phyloP scores from a whole-genome alignment of 2,329 filamentous ascomycete genomes.

The Ramularia collo-cygni region DNA sequence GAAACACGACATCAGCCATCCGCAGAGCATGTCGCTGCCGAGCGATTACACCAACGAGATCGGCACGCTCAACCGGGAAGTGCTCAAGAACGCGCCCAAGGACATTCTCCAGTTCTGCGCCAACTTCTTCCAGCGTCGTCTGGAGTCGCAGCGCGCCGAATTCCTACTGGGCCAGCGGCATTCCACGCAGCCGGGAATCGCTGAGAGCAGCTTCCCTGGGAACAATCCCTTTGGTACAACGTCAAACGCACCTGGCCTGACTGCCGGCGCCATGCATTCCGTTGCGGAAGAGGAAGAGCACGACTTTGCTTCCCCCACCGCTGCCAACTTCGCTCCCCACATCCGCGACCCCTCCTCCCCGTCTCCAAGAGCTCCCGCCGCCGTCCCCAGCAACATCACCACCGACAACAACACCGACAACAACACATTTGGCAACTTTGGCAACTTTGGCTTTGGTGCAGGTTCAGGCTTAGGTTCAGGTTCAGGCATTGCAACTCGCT shows the following conservation, averaged over 20 bases:
- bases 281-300: constrained; percentile 78
- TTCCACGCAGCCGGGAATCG: constrained; percentile 51
- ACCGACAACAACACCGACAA: constrained; percentile 18
- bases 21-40: constrained; percentile 34
- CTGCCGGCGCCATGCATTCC: constrained; percentile 47
- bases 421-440: constrained; percentile 37
- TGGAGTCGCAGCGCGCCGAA: constrained; percentile 57
- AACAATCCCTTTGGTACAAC: constrained; percentile 65
- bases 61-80: constrained; percentile 55
- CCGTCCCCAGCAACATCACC: constrained; percentile 24
- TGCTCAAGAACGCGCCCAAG: constrained; percentile 51
- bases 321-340: constrained; percentile 39
- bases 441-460: constrained; percentile 40
- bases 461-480: too few relatives aligned
- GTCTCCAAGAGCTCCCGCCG: constrained; percentile 29
- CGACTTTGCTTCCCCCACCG: constrained; percentile 67
- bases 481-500: constrained; percentile 14
- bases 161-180: constrained; percentile 46
- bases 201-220: constrained; percentile 69
- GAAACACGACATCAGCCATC: neutral
- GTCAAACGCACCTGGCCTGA: constrained; percentile 34
- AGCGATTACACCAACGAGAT: constrained; percentile 56
- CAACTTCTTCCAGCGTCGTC: constrained; percentile 59
- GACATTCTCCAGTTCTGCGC: constrained; percentile 66
- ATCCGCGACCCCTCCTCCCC: constrained; percentile 48